Base-by-base conservation (phyloP, 352 stramenopile genomes). In the Pythium folliculosum region DNA sequence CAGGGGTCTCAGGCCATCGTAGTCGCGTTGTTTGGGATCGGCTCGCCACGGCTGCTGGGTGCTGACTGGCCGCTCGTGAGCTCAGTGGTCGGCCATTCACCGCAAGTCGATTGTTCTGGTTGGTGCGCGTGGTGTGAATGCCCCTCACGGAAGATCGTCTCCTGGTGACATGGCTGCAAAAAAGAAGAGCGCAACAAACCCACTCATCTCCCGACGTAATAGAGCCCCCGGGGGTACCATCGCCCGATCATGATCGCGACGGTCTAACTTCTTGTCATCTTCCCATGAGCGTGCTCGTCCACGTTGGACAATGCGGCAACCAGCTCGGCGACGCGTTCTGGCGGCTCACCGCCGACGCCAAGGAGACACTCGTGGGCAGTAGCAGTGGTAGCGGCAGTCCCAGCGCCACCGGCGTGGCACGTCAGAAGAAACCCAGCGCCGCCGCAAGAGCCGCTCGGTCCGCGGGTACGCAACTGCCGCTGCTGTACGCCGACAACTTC, bases 241-340 rank as follows among this genome's bases (percentile, higher is more conserved):
- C 5, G n/a, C 27, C 27, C 27, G 5, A 5, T 5, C 27, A 32
- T 32, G 5, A 32, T 32, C 27, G 27, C 27, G 27, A 5, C 27
- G n/a, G 27, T 47, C 30, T 48, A 19, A 32, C n/a, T 19, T 44
- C 3, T 30, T 30, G 7, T 3, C 19, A 89, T 44, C 3, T 30
- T 30, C 2, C 7, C 19, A 89, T 94, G 86, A 89, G 80, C 45
- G 69, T 88, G 1, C 67, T 75, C 16, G 52, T 94, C n/a, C 80
- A 92, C 22, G 73, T 94, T 23, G 86, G 86, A 32, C 86, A 94
- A 60, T 91, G 86, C 65, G 86, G 86, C 22, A 91, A 86, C 69
- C 86, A 94, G 59, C 65, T 94, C 43, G 82, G 82, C 44, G 84
- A 78, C n/a, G 81, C 81, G 40, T 88, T 90, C 67, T 94, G 80